Conservation (phyloP, 495 filamentous ascomycete species). For the Viridothelium virens region DNA sequence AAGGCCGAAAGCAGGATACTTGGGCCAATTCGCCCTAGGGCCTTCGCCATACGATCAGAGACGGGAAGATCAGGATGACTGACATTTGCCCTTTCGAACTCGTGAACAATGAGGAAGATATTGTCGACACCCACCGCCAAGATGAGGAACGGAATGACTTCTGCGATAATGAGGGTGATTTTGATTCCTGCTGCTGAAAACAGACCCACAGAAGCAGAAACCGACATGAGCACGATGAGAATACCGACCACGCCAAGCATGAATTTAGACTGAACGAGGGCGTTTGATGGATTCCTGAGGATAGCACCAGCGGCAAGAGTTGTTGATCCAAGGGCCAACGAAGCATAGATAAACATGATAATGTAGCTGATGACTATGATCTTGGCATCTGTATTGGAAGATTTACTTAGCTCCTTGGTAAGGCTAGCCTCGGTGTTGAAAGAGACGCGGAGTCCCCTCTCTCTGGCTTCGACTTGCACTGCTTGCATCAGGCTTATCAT, state of each 20-base stretch:
- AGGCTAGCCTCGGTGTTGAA: constrained; percentile 92
- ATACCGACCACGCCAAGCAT: constrained; percentile 87
- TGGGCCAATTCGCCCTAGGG: constrained; percentile 87
- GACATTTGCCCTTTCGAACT: constrained; percentile 90
- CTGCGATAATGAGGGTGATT: constrained; percentile 93
- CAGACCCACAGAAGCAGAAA: constrained; percentile 84
- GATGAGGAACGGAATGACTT: constrained; percentile 96
- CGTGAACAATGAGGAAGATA: constrained; percentile 96
- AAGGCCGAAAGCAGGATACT: constrained; percentile 92
- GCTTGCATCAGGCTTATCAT: constrained; percentile 61
- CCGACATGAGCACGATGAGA: constrained; percentile 92
- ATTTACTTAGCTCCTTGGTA: constrained; percentile 90
- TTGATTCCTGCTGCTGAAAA: constrained; percentile 86
- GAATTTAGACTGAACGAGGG: constrained; percentile 91
- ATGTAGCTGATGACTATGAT: constrained; percentile 96
- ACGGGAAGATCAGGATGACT: constrained; percentile 78
- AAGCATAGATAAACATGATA: constrained; percentile 97
- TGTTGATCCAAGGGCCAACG: constrained; percentile 79
- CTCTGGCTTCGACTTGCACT: constrained; percentile 70
- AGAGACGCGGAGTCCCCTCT: constrained; percentile 73
- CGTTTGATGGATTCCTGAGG: constrained; percentile 68
- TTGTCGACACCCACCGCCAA: constrained; percentile 96
- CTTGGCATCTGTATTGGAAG: constrained; percentile 93
- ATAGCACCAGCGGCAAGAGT: constrained; percentile 68
- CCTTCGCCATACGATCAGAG: constrained; percentile 73